Percentiles rank a stretch among this genome's conserved stretches.
phyloP scores from a whole-genome alignment of 768 basidiomycete species.

The Lactifluus piperatus region DNA sequence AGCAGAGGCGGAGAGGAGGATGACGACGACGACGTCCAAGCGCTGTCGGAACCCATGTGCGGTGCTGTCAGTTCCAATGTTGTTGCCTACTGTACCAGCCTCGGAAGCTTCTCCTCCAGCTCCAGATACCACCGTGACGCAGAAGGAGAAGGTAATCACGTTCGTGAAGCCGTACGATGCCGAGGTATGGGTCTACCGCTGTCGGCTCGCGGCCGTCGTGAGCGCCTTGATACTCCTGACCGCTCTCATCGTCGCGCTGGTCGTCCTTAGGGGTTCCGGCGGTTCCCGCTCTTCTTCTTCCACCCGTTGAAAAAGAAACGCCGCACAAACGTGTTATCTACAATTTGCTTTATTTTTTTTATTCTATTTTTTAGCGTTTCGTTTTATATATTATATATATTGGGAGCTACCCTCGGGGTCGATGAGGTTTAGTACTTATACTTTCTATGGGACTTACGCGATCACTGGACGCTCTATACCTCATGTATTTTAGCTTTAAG shows the following conservation, averaged over 20 bases:
- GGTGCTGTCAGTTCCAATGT: background rate
- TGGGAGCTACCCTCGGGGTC: background rate
- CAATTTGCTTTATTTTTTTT: no score
- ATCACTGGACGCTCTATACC: constrained; percentile 5
- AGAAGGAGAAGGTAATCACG: constrained; percentile 19
- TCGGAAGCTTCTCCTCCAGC: background rate
- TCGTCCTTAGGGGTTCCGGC: constrained; percentile 25
- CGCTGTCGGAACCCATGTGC: background rate
- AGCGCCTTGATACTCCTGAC: constrained; percentile 41
- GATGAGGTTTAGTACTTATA: background rate
- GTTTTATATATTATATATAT: background rate
- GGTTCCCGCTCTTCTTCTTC: no score
- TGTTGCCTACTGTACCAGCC: no score
- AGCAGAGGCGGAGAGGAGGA: constrained; percentile 24
- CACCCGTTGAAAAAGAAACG: background rate
- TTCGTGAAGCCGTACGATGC: constrained; percentile 17
- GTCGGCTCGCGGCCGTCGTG: constrained; percentile 51
- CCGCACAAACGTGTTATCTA: no score
- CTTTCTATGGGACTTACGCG: background rate
- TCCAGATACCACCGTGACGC: background rate
- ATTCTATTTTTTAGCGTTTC: background rate
- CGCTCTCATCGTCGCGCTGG: constrained; percentile 44
- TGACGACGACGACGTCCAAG: constrained; percentile 18
- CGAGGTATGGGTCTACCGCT: constrained; percentile 37
- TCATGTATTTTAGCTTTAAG: background rate